These are phyloP conservation scores for Phytomonas sp. DNA, from an alignment of 208 protist species.

Conservation along the genomic window DNA sequence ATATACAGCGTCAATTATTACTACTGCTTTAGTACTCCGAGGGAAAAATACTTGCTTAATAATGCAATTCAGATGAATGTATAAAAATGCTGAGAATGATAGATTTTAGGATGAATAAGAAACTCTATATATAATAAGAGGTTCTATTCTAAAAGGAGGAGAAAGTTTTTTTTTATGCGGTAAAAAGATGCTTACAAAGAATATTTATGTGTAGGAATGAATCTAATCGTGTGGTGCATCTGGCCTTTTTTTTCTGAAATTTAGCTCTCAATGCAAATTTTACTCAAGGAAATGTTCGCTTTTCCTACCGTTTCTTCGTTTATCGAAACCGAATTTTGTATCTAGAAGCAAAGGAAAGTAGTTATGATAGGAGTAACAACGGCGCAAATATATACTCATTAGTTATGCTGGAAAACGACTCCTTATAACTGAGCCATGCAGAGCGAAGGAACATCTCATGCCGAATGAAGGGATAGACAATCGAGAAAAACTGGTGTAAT, in stretches of 20 bases:
- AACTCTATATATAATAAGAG: no score
- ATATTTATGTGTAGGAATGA: no score
- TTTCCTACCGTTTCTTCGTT: not conserved
- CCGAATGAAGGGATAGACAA: not conserved
- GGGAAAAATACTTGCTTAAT: not conserved
- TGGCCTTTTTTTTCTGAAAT: not conserved
- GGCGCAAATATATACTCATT: not conserved
- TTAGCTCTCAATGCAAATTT: not conserved
- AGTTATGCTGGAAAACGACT: not conserved
- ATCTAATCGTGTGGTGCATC: no score
- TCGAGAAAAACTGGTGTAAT: not conserved
- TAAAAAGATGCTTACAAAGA: no score
- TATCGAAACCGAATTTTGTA: not conserved
- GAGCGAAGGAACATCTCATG: not conserved
- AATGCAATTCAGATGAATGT: not conserved
- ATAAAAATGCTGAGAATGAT: not conserved
- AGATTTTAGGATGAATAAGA: no score
- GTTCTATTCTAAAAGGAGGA: no score
- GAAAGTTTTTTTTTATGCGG: no score
- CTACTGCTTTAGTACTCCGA: not conserved
- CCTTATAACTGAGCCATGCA: not conserved
- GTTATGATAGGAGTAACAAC: not conserved
- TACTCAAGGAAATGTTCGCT: not conserved
- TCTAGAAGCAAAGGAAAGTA: not conserved
- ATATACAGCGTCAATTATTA: constrained; percentile 5